Percentiles rank a stretch among this genome's conserved stretches.
Evolutionary conservation across 768 basidiomycete genomes (phyloP).

Genomic region (Auriscalpium microsporum): DNA sequence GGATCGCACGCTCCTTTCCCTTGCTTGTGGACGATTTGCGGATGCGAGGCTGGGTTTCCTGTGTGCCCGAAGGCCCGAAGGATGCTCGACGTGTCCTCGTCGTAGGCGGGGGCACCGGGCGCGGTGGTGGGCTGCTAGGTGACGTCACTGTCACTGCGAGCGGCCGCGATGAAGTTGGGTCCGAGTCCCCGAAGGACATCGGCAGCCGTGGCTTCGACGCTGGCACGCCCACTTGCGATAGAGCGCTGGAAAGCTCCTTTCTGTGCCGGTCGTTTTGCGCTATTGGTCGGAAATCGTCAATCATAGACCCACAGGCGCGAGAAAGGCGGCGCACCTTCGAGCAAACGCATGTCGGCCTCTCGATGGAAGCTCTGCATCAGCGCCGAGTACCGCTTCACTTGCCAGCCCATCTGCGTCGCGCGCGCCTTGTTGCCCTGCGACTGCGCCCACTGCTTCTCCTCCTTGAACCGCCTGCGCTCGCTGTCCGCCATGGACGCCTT

Average conservation of each 20-base stretch:
- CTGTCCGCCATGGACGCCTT: slow-evolving; percentile 77
- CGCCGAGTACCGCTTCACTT: slow-evolving; percentile 71
- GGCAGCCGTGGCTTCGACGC: not conserved
- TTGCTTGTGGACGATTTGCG: not conserved
- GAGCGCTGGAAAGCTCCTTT: not conserved
- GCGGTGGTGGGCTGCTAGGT: not conserved
- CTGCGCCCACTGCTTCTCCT: slow-evolving; percentile 82
- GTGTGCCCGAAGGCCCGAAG: not conserved
- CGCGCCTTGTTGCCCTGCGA: slow-evolving; percentile 70
- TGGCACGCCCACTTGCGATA: not conserved
- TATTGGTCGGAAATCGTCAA: not conserved
- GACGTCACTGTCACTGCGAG: not conserved
- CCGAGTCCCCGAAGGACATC: not conserved
- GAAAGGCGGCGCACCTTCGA: slow-evolving; percentile 43
- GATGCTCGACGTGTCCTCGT: not conserved
- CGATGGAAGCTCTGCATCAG: slow-evolving; percentile 74
- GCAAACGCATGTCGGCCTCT: slow-evolving; percentile 62
- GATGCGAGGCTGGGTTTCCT: not conserved
- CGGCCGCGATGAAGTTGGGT: not conserved
- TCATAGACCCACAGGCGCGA: not conserved
- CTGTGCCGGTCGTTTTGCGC: not conserved
- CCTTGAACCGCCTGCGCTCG: slow-evolving; percentile 73
- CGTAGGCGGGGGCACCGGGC: not conserved
- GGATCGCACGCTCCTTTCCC: not conserved
- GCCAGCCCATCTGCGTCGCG: slow-evolving; percentile 75